Evolutionary conservation across 352 stramenopile species (phyloP), one percentile per base, ranked within the genome.

Genomic region (Globisporangium paddicum): DNA sequence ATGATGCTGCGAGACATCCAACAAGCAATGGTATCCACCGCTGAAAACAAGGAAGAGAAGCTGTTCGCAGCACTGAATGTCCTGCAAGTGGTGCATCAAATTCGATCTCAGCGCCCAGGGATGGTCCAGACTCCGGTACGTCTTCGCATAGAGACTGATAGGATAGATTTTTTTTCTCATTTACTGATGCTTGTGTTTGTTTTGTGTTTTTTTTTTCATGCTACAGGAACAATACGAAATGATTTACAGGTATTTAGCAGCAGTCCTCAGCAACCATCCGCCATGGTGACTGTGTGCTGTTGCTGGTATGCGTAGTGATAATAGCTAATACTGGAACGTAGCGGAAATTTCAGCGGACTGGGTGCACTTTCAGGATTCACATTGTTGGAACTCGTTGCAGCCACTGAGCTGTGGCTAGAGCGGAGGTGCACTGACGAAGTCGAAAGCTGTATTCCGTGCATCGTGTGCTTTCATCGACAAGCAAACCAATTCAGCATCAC

Each of bases 101-200:
- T 95, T 40, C 75, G 82, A 30, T 87, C 71, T 16, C 72, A 94
- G 54, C 85, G 85, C 44, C 82, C 82, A 41, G 81, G 82, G 21
- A 94, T 94, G 82, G 82, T 94, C 26, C 85, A 94, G 72, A 91
- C 82, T 13, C 69, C 75, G 71, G 85, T 93, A 67, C 38, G 83
- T 79, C 2, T 16, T 16, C 34, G 9, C n/a, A 32, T 3, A 44
- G n/a, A 25, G n/a, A 5, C 19, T 18, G n/a, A n/a, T n/a, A n/a
- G n/a, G n/a, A n/a, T n/a, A n/a, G n/a, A n/a, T n/a, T n/a, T n/a
- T n/a, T n/a, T n/a, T n/a, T n/a, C n/a, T n/a, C n/a, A n/a, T n/a
- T 3, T 41, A n/a, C 14, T 49, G 4, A 4, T 54, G 40, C 19
- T 8, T 18, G 47, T 1, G 10, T 11, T 58, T 44, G 35, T 50